These are phyloP conservation scores for Fusarium haematococcum DNA, from an alignment of 2,329 filamentous ascomycete genomes.

Conservation along the genomic window DNA sequence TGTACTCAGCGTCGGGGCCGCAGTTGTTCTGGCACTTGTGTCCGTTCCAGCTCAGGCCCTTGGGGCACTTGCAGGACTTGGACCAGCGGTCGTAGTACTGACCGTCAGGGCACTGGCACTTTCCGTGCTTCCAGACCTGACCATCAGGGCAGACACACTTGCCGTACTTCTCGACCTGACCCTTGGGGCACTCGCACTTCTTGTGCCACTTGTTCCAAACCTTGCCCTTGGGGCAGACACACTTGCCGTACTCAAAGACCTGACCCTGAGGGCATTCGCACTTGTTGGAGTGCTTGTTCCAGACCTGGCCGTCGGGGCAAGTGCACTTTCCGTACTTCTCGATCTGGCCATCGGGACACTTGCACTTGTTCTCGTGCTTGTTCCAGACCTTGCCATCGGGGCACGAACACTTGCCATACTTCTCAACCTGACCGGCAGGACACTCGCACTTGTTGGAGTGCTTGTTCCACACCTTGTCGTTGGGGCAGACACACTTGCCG, in stretches of 20 bases:
- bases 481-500: constrained; percentile 10
- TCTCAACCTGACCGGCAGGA: constrained; percentile 13
- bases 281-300: not conserved
- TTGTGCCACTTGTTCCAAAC: not conserved
- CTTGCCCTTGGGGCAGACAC: constrained; percentile 7
- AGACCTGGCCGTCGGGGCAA: not conserved
- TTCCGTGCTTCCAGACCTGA: not conserved
- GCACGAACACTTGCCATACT: constrained; percentile 26
- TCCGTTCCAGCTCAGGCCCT: constrained; percentile 32
- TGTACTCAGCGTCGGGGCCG: constrained; percentile 33
- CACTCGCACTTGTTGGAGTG: constrained; percentile 7
- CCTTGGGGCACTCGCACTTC: constrained; percentile 2
- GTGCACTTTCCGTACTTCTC: constrained; percentile 5
- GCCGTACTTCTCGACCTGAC: not conserved
- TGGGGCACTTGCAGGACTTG: constrained; percentile 33
- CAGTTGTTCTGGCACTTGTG: constrained; percentile 32
- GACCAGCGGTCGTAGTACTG: constrained; percentile 13
- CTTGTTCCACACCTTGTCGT: not conserved
- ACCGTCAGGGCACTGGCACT: constrained; percentile 7
- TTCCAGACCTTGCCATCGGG: constrained; percentile 13
- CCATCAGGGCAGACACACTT: constrained; percentile 9
- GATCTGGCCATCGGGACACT: constrained; percentile 8
- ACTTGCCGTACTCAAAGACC: not conserved
- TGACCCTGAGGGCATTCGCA: constrained; percentile 7
- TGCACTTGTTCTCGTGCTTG: constrained; percentile 1